Base-by-base conservation (phyloP, 441 rosid genomes). In the Gossypium laxum region DNA sequence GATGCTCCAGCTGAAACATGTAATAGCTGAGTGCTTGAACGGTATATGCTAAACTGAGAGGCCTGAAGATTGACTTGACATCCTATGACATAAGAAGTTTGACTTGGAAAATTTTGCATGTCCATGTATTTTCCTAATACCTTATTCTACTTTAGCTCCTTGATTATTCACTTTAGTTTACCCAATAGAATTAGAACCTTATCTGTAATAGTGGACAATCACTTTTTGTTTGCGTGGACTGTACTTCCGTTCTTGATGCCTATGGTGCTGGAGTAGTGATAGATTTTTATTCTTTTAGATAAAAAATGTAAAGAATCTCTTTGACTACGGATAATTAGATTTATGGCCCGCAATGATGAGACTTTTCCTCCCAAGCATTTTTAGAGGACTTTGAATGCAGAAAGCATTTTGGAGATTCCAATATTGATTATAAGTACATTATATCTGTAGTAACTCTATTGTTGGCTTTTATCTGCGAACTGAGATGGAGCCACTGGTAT, bases 1-100 rank as follows among this genome's bases (percentile, higher is more conserved):
- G 79, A 78, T 85, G 88, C 72, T 78, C 41, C 88, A 78, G 69
- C 52, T 86, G 81, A 80, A 74, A 76, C 78, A 50, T 54, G 81
- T 72, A 41, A 74, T 86, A 72, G 81, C 82, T 3, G 81, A 83
- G 74, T 84, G 84, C 71, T 70, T 86, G 73, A 79, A 78, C 60
- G 84, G 76, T 28, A 59, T 51, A 51, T 60, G 43, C 67, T 78
- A 54, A 70, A 65, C 75, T 82, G 83, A 82, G 54, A 69, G 55
- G 43, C 22, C 43, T 26, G 72, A 68, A 68, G 50, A 51, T 32
- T 5, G 19, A 43, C 54, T 19, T 45, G 1, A 21, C 17, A 64
- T 64, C 54, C 32, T 19, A 41, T 4, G 57, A 52, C 38, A 24
- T 15, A 34, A 34, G 50, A 30, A 61, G 15, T 15, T 63, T 21